Conservation (phyloP, 371 early-diverging fungal genomes). For the Apophysomyces sp. region DNA sequence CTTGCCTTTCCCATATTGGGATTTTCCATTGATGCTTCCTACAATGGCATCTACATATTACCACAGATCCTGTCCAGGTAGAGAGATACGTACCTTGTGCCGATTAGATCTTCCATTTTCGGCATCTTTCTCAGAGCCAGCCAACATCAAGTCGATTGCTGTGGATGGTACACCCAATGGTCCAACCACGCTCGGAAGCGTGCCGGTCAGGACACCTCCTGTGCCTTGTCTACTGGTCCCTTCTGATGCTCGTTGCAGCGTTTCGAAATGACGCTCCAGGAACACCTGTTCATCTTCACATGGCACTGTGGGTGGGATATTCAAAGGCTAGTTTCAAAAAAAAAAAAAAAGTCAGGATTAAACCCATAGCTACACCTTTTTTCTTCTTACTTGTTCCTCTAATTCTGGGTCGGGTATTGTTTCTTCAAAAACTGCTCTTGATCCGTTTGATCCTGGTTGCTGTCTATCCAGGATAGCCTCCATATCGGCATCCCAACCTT, state of each 20-base stretch:
- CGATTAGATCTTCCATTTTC: slow-evolving; percentile 10
- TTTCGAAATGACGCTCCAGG: slow-evolving; percentile 74
- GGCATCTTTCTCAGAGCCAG: slow-evolving; percentile 10
- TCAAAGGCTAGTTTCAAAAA: slow-evolving; percentile 32
- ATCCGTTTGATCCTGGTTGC: slow-evolving; percentile 32
- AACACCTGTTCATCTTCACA: slow-evolving; percentile 90
- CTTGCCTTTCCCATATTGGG: slow-evolving; percentile 7
- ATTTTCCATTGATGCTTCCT: slow-evolving; percentile 7
- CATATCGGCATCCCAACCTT: slow-evolving; percentile 64
- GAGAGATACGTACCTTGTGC: slow-evolving; percentile 5
- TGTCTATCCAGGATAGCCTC: slow-evolving; percentile 41
- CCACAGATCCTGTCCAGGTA: not conserved
- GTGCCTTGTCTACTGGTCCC: slow-evolving; percentile 22
- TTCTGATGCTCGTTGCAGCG: slow-evolving; percentile 52
- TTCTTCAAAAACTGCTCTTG: slow-evolving; percentile 44
- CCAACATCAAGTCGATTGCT: slow-evolving; percentile 22
- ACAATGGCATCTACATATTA: not conserved
- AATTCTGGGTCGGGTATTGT: slow-evolving; percentile 36
- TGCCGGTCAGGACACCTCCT: slow-evolving; percentile 13
- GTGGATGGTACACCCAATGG: slow-evolving; percentile 30
- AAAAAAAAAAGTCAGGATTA: too few relatives aligned
- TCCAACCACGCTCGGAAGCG: slow-evolving; percentile 37
- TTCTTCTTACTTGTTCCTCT: slow-evolving; percentile 37
- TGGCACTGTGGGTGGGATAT: slow-evolving; percentile 45
- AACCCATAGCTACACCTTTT: too few relatives aligned